Evolutionary conservation across 176 grass and related monocot species (phyloP), one percentile per base, ranked within the genome.

Genomic region (Tillandsia leiboldiana): DNA sequence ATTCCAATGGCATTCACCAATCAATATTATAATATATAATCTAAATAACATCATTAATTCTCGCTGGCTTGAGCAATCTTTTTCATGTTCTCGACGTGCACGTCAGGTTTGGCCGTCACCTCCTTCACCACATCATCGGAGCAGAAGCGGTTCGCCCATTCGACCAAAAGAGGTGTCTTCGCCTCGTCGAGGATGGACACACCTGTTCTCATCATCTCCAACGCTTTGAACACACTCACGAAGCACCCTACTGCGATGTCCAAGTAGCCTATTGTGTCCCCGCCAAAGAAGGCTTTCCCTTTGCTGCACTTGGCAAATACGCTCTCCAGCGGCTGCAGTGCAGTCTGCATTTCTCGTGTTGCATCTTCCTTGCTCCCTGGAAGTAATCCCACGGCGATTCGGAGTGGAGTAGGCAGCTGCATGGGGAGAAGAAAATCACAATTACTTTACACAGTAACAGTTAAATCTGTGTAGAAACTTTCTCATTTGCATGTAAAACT

Each of bases 251-350:
- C 72, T 15, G 65, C 12, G 57, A 87, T 64, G 69, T 91, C 88
- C 1, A 91, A 9, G 63, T 61, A 75, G n/a, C 87, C 83, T n/a
- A 9, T 53, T 47, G 48, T 26, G 0, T 85, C 78, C 49, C 86
- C 86, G 20, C 80, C 83, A 17, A 91, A 91, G 77, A 91, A 91
- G 13, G 17, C 42, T 53, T 73, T 81, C 8, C 88, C 80, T 51
- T 72, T 53, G 18, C 74, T 64, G 64, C 63, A 77, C 8, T 82
- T 80, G 13, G 0, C 0, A 27, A 86, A 75, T 2, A 66, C 80
- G 2, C 50, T 68, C 70, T 91, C 88, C 53, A 87, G 58, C 2
- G 0, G 23, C 53, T 65, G 62, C 20, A 72, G 4, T 28, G 68
- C 8, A 7, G 12, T 22, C 1, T 18, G 12, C 17, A 59, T 59